Percentiles rank a stretch among this genome's conserved stretches.
Evolutionary conservation across 2,329 filamentous ascomycete genomes (phyloP).

Genomic region (Ascochyta viciae-villosae): DNA sequence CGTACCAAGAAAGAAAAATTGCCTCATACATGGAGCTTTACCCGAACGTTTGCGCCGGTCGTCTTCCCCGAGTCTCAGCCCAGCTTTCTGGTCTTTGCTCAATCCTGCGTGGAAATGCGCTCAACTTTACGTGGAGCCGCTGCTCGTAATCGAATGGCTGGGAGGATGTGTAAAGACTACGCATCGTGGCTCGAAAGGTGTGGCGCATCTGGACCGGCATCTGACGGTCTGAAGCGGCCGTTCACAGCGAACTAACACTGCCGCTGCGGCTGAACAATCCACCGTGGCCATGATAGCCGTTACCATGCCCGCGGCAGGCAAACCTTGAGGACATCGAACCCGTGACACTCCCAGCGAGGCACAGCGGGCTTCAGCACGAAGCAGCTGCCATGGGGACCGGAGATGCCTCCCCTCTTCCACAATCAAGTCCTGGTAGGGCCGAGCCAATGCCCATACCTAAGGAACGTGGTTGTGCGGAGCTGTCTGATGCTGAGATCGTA

Average conservation of each 20-base stretch:
- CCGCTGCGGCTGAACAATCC: background rate
- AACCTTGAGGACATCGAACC: background rate
- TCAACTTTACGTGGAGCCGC: background rate
- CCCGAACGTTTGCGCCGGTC: background rate
- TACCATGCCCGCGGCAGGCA: background rate
- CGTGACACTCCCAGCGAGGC: background rate
- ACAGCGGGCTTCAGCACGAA: background rate
- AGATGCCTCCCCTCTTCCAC: background rate
- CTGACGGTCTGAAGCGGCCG: background rate
- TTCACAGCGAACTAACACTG: background rate
- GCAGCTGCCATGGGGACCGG: background rate
- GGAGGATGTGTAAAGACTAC: background rate
- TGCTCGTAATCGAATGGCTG: background rate
- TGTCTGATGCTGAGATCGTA: background rate
- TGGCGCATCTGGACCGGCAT: constrained; percentile 13
- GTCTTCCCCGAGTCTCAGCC: background rate
- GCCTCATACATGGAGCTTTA: background rate
- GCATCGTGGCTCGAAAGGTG: background rate
- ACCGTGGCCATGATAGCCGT: background rate
- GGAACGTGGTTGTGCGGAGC: background rate
- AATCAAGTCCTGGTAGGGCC: background rate
- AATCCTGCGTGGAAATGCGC: background rate
- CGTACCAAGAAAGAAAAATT: background rate
- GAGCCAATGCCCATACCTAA: background rate
- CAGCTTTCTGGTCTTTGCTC: background rate